Evolutionary conservation across 345 rosid species (phyloP).

Genomic region (Raphanus raphanistrum): DNA sequence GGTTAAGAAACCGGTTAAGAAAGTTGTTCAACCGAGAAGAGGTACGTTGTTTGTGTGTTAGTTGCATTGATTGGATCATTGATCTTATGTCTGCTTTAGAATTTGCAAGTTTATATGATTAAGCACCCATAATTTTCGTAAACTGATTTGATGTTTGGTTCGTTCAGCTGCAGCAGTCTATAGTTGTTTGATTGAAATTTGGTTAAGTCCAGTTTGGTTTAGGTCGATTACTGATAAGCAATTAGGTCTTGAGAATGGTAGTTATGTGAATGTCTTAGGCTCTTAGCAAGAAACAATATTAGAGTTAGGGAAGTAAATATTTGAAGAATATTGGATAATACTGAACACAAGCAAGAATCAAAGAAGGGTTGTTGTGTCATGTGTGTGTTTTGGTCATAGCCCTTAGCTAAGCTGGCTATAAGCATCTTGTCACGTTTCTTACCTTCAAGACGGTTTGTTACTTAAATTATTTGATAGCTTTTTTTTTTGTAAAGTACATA

Average conservation of each 20-base stretch:
- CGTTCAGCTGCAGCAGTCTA: neutral
- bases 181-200: neutral
- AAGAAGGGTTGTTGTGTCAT: neutral
- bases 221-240: neutral
- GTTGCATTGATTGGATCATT: neutral
- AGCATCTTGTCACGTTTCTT: constrained; percentile 30
- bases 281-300: neutral
- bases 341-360: constrained; percentile 20
- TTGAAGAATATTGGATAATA: constrained; percentile 1
- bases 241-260: too few species aligned
- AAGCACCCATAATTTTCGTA: neutral
- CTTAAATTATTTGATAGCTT: neutral
- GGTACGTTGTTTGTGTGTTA: constrained; percentile 45
- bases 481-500: constrained; percentile 16
- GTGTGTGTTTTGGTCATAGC: constrained; percentile 12
- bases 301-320: neutral
- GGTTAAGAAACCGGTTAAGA: constrained; percentile 52
- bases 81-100: neutral
- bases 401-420: constrained; percentile 8
- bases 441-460: constrained; percentile 7
- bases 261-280: neutral
- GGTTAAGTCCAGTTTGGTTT: neutral
- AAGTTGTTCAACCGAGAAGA: constrained; percentile 70
- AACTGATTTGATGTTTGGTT: neutral
- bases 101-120: constrained; percentile 15